A percentile compares a stretch with the other conserved stretches of the same genome.
phyloP scores from a whole-genome alignment of 1,284 basidiomycete species.

The Cryptococcus sp. region DNA sequence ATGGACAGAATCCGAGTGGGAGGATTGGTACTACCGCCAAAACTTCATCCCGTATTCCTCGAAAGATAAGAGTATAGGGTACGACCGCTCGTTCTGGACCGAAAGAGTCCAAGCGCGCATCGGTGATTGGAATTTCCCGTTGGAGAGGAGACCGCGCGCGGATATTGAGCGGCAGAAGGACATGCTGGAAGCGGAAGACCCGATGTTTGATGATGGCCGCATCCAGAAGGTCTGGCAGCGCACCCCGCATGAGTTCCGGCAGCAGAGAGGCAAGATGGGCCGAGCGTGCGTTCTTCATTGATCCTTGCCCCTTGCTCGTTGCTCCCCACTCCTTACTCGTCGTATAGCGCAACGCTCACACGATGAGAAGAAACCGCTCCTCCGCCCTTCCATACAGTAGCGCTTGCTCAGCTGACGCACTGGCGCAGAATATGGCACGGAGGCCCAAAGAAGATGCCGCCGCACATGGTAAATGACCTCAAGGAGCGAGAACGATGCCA shows the following conservation, averaged over 20 bases:
- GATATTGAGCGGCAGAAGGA: conserved; percentile 12
- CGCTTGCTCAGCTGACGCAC: not conserved
- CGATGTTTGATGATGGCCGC: conserved; percentile 10
- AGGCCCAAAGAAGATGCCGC: conserved; percentile 15
- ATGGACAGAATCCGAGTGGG: conserved; percentile 22
- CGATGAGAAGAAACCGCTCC: not conserved
- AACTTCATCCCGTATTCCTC: conserved; percentile 13
- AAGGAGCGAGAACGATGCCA: conserved; percentile 12
- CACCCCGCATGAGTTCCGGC: conserved; percentile 2
- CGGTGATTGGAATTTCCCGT: conserved; percentile 24
- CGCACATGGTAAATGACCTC: conserved; percentile 7
- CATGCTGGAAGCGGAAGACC: not conserved
- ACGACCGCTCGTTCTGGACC: conserved; percentile 15
- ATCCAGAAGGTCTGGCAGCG: conserved; percentile 21
- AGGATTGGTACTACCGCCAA: conserved; percentile 9
- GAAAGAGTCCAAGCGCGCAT: conserved; percentile 21
- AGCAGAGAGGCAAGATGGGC: conserved; percentile 6
- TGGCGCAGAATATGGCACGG: conserved; percentile 8
- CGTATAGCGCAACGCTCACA: not conserved
- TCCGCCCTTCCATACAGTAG: not conserved
- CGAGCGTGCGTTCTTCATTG: conserved; percentile 9
- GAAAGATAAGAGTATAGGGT: not conserved
- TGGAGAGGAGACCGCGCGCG: conserved; percentile 11
- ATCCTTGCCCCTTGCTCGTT: not conserved
- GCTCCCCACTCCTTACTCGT: too few species aligned